A percentile compares a stretch with the other conserved stretches of the same genome.
These are phyloP conservation scores for Jackrogersella multiformis DNA, from an alignment of 495 filamentous ascomycete genomes.

Conservation along the genomic window DNA sequence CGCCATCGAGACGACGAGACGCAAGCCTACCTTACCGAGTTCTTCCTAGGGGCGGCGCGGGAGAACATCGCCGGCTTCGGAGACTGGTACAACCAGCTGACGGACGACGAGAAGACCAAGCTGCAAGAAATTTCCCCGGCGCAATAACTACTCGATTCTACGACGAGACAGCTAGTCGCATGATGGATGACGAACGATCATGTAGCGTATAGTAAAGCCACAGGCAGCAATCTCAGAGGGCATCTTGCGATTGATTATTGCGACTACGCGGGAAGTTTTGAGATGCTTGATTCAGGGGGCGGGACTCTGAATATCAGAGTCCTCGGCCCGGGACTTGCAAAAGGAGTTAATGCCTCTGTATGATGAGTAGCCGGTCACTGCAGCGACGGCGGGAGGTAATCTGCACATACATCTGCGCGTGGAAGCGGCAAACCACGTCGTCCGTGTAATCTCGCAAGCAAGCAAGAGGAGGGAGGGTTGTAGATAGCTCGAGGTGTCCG, in stretches of 20 bases:
- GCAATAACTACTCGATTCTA: constrained; percentile 8
- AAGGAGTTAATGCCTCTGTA: neutral
- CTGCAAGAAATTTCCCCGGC: constrained; percentile 56
- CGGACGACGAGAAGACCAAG: constrained; percentile 77
- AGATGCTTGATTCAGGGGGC: neutral
- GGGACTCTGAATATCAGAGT: neutral
- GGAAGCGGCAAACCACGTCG: neutral
- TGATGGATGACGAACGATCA: neutral
- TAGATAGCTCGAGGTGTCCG: neutral
- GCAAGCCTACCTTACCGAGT: constrained; percentile 80
- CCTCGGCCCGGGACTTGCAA: neutral
- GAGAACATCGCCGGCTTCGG: constrained; percentile 77
- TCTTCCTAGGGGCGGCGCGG: constrained; percentile 75
- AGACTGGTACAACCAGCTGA: constrained; percentile 74
- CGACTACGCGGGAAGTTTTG: neutral
- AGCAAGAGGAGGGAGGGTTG: too few relatives aligned
- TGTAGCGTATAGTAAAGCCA: neutral
- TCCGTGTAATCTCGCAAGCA: neutral
- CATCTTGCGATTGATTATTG: neutral
- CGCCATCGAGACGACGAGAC: constrained; percentile 91
- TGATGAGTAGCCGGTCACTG: neutral
- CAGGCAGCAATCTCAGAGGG: too few relatives aligned
- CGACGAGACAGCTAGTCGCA: neutral
- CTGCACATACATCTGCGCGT: neutral
- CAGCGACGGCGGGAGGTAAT: neutral